Evolutionary conservation across 2,329 filamentous ascomycete genomes (phyloP).

Genomic region (Sporothrix mexicana): DNA sequence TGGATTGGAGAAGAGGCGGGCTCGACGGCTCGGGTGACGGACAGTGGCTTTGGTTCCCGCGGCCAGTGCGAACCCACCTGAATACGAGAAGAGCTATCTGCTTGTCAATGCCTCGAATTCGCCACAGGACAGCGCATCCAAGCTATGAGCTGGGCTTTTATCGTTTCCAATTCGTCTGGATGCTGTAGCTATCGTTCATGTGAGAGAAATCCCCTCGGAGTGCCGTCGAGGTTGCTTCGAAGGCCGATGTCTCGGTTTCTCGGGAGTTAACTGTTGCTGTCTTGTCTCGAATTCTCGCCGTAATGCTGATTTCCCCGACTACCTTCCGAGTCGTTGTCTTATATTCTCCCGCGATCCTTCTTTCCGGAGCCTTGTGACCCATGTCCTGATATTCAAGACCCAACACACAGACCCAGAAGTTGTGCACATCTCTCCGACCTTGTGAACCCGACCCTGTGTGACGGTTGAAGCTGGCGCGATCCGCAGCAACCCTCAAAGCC

Average conservation of each 20-base stretch:
- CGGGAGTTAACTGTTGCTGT: not conserved
- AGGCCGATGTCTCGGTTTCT: not conserved
- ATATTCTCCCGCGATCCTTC: not conserved
- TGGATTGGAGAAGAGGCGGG: not conserved
- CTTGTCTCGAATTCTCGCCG: not conserved
- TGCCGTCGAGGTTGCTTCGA: slow-evolving; percentile 9
- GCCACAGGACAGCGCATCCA: not conserved
- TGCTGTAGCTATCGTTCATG: not conserved
- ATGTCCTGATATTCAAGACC: not conserved
- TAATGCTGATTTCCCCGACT: not conserved
- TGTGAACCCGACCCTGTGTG: not conserved
- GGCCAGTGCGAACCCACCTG: not conserved
- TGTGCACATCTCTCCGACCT: not conserved
- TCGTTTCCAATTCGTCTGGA: not conserved
- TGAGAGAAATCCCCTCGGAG: not conserved
- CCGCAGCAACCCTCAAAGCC: not conserved
- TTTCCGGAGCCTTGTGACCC: not conserved
- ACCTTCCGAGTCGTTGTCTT: not conserved
- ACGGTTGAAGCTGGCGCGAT: not conserved
- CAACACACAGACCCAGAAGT: not conserved
- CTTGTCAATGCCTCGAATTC: not conserved
- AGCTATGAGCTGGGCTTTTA: not conserved
- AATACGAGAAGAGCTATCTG: slow-evolving; percentile 19
- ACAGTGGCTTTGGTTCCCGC: slow-evolving; percentile 5
- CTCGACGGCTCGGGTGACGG: slow-evolving; percentile 4